These are phyloP conservation scores for Graphiopsis chlorocephala DNA, from an alignment of 2,329 filamentous ascomycete species.

Conservation along the genomic window DNA sequence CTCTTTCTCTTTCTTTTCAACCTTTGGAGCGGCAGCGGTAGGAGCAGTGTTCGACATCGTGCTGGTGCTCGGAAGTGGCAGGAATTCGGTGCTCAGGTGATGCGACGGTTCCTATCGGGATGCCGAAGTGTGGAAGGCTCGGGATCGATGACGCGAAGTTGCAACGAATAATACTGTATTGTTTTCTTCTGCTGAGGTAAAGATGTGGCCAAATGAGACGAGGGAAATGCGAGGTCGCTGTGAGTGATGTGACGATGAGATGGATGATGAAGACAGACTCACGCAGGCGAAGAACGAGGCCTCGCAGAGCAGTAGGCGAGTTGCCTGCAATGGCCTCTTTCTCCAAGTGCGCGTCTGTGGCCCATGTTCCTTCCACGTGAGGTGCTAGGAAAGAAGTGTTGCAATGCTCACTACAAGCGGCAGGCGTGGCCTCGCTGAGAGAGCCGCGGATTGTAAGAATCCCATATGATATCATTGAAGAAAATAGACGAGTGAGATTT, in stretches of 20 bases:
- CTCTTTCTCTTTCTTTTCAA: not conserved
- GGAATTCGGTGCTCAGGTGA: not conserved
- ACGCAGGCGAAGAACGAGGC: not conserved
- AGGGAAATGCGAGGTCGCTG: not conserved
- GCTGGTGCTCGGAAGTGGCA: not conserved
- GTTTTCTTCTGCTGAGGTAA: not conserved
- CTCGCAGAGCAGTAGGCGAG: not conserved
- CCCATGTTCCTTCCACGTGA: not conserved
- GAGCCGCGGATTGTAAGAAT: too few species aligned
- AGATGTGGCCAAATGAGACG: not conserved
- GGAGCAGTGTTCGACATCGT: conserved; percentile 10
- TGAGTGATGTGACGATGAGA: not conserved
- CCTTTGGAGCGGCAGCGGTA: not conserved
- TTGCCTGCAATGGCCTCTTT: not conserved
- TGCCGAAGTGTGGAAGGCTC: conserved; percentile 11
- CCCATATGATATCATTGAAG: not conserved
- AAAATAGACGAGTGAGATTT: too few species aligned
- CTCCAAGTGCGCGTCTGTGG: not conserved
- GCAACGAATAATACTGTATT: not conserved
- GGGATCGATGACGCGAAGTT: not conserved
- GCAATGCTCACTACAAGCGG: not conserved
- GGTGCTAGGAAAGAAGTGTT: not conserved
- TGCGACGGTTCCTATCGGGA: conserved; percentile 1
- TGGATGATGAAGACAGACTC: not conserved
- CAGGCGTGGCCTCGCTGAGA: not conserved